Conservation (phyloP, 2,329 filamentous ascomycete species). For the Xylaria sp. region DNA sequence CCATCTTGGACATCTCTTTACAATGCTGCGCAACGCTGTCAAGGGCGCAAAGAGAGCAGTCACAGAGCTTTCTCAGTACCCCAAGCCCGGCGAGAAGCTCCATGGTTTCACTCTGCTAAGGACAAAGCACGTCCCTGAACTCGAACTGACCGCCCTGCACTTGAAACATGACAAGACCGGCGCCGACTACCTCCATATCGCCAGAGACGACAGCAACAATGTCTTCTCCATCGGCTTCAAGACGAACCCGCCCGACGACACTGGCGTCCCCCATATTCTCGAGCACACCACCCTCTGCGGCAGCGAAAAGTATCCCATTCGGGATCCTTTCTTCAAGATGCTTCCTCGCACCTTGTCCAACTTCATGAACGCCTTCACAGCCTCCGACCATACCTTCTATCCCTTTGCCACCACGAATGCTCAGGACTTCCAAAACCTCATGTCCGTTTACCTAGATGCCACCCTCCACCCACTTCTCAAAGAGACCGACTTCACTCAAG, state of each 20-base stretch:
- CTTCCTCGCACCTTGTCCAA: constrained; percentile 96
- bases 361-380: constrained; percentile 99
- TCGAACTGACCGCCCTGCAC: constrained; percentile 89
- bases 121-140: constrained; percentile 89
- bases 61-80: constrained; percentile 76
- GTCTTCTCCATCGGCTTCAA: constrained; percentile 99
- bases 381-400: constrained; percentile 95
- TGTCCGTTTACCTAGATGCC: constrained; percentile 96
- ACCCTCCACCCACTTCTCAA: constrained; percentile 90
- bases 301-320: constrained; percentile 96
- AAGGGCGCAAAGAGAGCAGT: constrained; percentile 65
- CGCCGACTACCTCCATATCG: constrained; percentile 94
- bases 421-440: constrained; percentile 93
- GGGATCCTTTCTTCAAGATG: constrained; percentile 99
- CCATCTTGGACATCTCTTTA: constrained; percentile 37
- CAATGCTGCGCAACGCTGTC: constrained; percentile 58
- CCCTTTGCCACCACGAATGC: constrained; percentile 96
- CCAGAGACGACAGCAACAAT: constrained; percentile 96
- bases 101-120: constrained; percentile 93
- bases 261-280: constrained; percentile 93
- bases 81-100: constrained; percentile 80
- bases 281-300: constrained; percentile 98
- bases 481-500: constrained; percentile 89
- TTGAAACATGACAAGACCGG: constrained; percentile 94
- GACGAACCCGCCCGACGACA: constrained; percentile 96